Percentiles rank a stretch among this genome's conserved stretches.
These are phyloP conservation scores for Scutellaria galericulata DNA, from an alignment of 257 asterid genomes.

Conservation along the genomic window DNA sequence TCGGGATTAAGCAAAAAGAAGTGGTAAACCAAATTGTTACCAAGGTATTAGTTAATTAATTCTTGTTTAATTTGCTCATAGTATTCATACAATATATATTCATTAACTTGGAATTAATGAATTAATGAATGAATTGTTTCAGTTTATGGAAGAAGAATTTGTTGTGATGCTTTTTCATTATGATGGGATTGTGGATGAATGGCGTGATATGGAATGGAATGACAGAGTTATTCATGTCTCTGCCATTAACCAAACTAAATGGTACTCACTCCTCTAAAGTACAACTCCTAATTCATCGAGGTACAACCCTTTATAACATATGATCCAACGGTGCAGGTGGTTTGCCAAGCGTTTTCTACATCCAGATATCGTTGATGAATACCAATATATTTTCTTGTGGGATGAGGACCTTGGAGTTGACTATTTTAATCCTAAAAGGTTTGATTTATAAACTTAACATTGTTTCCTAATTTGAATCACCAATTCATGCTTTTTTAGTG, in stretches of 20 bases:
- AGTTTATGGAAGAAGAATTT: conserved; percentile 70
- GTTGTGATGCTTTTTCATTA: conserved; percentile 90
- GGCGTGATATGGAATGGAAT: conserved; percentile 80
- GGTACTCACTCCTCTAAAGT: conserved; percentile 44
- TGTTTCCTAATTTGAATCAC: background rate
- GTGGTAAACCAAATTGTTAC: conserved; percentile 59
- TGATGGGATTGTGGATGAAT: conserved; percentile 79
- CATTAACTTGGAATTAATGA: background rate
- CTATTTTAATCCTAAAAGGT: conserved; percentile 76
- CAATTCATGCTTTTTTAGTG: background rate
- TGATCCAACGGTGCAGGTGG: conserved; percentile 64
- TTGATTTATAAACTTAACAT: background rate
- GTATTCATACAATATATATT: background rate
- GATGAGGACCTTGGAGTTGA: conserved; percentile 92
- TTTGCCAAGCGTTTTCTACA: conserved; percentile 93
- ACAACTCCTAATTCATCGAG: background rate
- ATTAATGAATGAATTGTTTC: conserved; percentile 27
- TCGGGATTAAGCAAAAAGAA: conserved; percentile 76
- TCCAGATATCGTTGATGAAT: conserved; percentile 87
- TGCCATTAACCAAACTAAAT: conserved; percentile 81
- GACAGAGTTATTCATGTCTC: conserved; percentile 68
- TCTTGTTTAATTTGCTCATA: background rate
- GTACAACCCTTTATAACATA: background rate
- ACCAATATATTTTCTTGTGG: conserved; percentile 85
- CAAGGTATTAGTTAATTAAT: conserved; percentile 52